Evolutionary conservation across 169 alveolate species (phyloP), one percentile per base, ranked within the genome.

Genomic region (Cryptosporidium viatorum): DNA sequence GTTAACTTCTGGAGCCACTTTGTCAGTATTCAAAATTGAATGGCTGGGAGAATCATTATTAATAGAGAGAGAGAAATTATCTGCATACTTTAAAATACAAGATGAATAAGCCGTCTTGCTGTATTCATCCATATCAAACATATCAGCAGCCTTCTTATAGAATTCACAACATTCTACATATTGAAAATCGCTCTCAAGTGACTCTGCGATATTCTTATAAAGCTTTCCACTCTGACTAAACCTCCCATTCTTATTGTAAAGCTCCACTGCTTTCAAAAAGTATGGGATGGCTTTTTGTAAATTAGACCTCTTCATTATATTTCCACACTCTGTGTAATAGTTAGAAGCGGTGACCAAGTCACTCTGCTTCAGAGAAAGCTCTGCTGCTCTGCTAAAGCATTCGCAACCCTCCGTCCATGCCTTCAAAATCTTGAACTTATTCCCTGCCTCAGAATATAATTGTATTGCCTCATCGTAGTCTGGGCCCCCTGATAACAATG

Each of bases 161-260:
- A 65, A 91, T 29, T 91, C 92, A 39, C 92, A 91, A 29, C 94
- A 93, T 21, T 86, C 86, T 21, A 45, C 39, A 50, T 92, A 86
- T 51, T 91, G 93, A 45, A 70, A 84, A 18, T 71, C 70, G 23
- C 52, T 92, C 51, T 91, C 94, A 31, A 91, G 85, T 7, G 55
- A 62, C 51, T 93, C 95, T 10, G 95, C 95, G 0, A 91, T 85
- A 35, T 48, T 74, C 68, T 93, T 93, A 59, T 84, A 59, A 10
- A 93, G 68, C 26, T 93, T 84, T 31, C 95, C 95, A 29, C 94
- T 91, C 67, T 93, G 95, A 31, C 93, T 51, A 55, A 93, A 93
- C 45, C 94, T 59, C 10, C 95, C 95, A 58, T 86, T 93, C 68
- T 52, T 51, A 48, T 84, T 92, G 73, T 93, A 93, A 31, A 93